phyloP scores from a whole-genome alignment of 2,329 filamentous ascomycete genomes.

The Alternaria sp. region DNA sequence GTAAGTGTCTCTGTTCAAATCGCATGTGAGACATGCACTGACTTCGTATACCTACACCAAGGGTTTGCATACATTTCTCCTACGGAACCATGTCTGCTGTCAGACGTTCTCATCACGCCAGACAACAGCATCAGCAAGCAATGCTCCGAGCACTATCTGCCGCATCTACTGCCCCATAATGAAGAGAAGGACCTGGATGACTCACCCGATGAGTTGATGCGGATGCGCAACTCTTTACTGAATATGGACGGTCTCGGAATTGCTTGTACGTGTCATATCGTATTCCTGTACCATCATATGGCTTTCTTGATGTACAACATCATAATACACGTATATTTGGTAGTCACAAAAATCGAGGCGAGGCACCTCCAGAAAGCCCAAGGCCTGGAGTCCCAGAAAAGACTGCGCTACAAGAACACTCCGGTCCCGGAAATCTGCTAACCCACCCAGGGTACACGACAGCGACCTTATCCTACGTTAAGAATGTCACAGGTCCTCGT shows the following conservation, averaged over 20 bases:
- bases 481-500: conserved; percentile 49
- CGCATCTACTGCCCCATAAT: conserved; percentile 59
- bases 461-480: conserved; percentile 53
- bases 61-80: conserved; percentile 64
- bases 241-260: conserved; percentile 66
- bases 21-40: too few relatives aligned
- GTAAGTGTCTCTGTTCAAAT: conserved; percentile 22
- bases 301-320: neutral
- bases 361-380: neutral
- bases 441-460: conserved; percentile 55
- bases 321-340: too few relatives aligned
- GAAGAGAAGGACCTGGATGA: conserved; percentile 52
- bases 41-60: too few relatives aligned
- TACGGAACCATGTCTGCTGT: conserved; percentile 62
- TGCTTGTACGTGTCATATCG: conserved; percentile 50
- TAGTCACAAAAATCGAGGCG: neutral
- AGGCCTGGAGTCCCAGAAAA: neutral
- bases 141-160: conserved; percentile 61
- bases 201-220: conserved; percentile 54
- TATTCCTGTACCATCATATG: neutral
- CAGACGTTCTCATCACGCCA: conserved; percentile 62
- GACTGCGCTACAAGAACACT: neutral
- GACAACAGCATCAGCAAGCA: conserved; percentile 49
- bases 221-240: conserved; percentile 60
- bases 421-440: conserved; percentile 1